These are phyloP conservation scores for Triglochin maritima DNA, from an alignment of 106 monocot species.

Conservation along the genomic window DNA sequence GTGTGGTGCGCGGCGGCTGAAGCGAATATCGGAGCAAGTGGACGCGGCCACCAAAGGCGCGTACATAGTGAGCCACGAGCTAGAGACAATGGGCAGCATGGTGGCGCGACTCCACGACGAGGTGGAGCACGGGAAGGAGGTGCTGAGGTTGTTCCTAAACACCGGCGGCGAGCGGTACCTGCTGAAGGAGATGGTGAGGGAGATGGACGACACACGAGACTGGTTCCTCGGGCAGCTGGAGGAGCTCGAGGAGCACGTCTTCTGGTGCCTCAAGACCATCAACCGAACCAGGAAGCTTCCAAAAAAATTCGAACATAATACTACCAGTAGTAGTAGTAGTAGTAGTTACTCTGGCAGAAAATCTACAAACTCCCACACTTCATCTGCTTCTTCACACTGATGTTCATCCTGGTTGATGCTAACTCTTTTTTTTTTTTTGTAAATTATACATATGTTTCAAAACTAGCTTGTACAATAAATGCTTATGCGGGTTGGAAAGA, in stretches of 20 bases:
- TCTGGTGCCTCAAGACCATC: conserved; percentile 70
- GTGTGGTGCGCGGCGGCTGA: conserved; percentile 3
- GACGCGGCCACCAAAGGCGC: conserved; percentile 78
- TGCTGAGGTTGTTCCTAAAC: conserved; percentile 40
- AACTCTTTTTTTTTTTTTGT: too few species aligned
- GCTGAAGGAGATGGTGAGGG: conserved; percentile 36
- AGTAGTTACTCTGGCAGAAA: not conserved
- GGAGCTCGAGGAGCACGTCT: conserved; percentile 86
- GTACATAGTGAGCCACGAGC: conserved; percentile 59
- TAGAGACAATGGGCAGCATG: conserved; percentile 81
- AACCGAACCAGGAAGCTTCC: conserved; percentile 45
- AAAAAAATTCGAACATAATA: conserved; percentile 12
- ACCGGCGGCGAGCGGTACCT: conserved; percentile 17
- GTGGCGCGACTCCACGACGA: conserved; percentile 69
- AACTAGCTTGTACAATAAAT: not conserved
- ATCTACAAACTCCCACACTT: too few species aligned
- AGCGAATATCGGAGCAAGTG: conserved; percentile 19
- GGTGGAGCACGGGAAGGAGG: conserved; percentile 63
- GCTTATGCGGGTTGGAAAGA: conserved; percentile 4
- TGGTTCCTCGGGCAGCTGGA: conserved; percentile 41
- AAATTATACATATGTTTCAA: not conserved
- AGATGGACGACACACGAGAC: conserved; percentile 17
- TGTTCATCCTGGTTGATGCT: too few species aligned
- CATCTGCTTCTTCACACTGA: too few species aligned
- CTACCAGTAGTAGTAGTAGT: not conserved